Conservation (phyloP, 805 yeast species). For the Lipomyces oligophaga region DNA sequence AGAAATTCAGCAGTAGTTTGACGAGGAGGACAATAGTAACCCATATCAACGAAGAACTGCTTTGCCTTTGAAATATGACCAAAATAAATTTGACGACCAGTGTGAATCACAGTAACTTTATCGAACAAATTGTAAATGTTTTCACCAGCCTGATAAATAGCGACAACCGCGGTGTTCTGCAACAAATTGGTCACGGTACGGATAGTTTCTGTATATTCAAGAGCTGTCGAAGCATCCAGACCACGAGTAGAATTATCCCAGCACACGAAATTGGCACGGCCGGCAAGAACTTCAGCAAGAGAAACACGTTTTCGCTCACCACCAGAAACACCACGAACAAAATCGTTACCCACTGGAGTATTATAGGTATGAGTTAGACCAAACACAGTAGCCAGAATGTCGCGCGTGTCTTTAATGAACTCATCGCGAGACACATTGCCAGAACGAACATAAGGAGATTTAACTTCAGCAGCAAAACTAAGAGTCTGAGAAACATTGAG, state of each 20-base stretch:
- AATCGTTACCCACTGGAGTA: constrained; percentile 47
- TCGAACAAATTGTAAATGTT: constrained; percentile 53
- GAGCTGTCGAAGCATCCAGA: constrained; percentile 65
- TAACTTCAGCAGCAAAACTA: constrained; percentile 63
- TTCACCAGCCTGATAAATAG: constrained; percentile 58
- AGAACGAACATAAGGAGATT: constrained; percentile 57
- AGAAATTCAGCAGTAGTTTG: constrained; percentile 47
- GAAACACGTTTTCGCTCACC: constrained; percentile 57
- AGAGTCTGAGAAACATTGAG: constrained; percentile 71
- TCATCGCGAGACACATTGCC: constrained; percentile 47
- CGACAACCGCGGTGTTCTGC: constrained; percentile 53
- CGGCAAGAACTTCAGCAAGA: constrained; percentile 50
- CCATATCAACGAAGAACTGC: constrained; percentile 50
- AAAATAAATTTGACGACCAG: constrained; percentile 53
- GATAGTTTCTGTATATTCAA: constrained; percentile 57
- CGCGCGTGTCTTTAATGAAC: constrained; percentile 73
- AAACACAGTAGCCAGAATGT: constrained; percentile 52
- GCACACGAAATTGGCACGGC: constrained; percentile 48
- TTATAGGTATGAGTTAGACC: constrained; percentile 43
- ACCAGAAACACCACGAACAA: constrained; percentile 56
- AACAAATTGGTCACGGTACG: constrained; percentile 50
- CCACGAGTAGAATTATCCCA: constrained; percentile 72
- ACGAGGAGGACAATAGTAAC: constrained; percentile 53
- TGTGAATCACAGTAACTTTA: constrained; percentile 51
- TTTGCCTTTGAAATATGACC: constrained; percentile 49